phyloP scores from a whole-genome alignment of 169 alveolate species.

The Cryptosporidium tyzzeri region DNA sequence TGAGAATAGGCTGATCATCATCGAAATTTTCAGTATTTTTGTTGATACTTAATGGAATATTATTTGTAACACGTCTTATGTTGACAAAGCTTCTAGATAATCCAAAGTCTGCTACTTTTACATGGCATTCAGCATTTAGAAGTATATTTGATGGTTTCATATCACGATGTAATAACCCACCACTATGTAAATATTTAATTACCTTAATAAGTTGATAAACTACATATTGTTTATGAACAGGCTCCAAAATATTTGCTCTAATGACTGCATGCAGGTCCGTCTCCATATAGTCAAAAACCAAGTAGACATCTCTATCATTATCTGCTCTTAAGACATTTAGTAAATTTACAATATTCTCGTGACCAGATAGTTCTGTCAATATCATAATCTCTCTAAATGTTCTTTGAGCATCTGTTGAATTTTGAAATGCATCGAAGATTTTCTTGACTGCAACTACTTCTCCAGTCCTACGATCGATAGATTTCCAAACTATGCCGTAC shows the following conservation, averaged over 20 bases:
- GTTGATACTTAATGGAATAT: background rate
- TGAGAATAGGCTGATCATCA: conserved; percentile 88
- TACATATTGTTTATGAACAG: conserved; percentile 93
- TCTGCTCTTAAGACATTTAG: conserved; percentile 95
- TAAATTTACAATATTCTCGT: conserved; percentile 94
- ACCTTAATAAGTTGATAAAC: conserved; percentile 93
- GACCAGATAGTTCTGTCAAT: conserved; percentile 92
- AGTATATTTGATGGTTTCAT: conserved; percentile 97
- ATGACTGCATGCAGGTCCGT: conserved; percentile 99
- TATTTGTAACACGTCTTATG: conserved; percentile 44
- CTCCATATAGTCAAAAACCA: conserved; percentile 97
- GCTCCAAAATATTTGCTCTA: conserved; percentile 96
- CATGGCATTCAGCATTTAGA: conserved; percentile 96
- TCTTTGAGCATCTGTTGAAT: conserved; percentile 99
- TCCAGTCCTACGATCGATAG: conserved; percentile 93
- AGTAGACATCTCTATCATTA: conserved; percentile 97
- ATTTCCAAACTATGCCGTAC: conserved; percentile 99
- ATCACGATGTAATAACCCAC: conserved; percentile 97
- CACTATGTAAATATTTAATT: conserved; percentile 93
- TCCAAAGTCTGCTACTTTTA: conserved; percentile 98
- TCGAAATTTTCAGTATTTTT: conserved; percentile 83
- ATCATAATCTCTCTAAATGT: conserved; percentile 99
- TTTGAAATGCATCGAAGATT: conserved; percentile 98
- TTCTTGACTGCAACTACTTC: conserved; percentile 99
- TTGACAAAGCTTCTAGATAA: conserved; percentile 91